phyloP scores from a whole-genome alignment of 2,329 filamentous ascomycete species.

The Trichophaea hybrida region DNA sequence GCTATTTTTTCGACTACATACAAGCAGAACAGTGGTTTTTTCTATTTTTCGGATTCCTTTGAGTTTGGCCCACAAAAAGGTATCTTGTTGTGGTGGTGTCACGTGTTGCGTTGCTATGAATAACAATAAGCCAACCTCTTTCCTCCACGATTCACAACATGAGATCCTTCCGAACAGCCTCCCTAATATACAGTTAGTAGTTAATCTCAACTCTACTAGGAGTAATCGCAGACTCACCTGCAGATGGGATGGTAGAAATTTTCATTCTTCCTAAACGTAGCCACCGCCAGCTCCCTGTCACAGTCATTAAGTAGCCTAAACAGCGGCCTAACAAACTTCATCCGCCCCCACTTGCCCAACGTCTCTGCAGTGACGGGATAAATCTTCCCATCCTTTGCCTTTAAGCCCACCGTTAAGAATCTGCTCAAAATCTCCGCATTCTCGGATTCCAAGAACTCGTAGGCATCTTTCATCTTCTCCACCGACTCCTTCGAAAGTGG shows the following conservation, averaged over 20 bases:
- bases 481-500: conserved; percentile 52
- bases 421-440: conserved; percentile 77
- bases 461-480: conserved; percentile 57
- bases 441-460: conserved; percentile 56
- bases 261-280: conserved; percentile 73
- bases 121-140: not conserved
- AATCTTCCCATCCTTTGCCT: conserved; percentile 52
- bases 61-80: too few species aligned
- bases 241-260: conserved; percentile 97
- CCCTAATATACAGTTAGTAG: conserved; percentile 7
- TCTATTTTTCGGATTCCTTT: too few species aligned
- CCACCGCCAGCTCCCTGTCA: conserved; percentile 57
- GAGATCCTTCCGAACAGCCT: conserved; percentile 26
- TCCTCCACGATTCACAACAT: conserved; percentile 2
- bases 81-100: too few species aligned
- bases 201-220: not conserved
- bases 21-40: too few species aligned
- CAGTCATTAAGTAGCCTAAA: conserved; percentile 62
- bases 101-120: too few species aligned
- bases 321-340: conserved; percentile 92
- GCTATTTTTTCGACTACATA: too few species aligned
- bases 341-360: conserved; percentile 69
- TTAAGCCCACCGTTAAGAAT: conserved; percentile 66
- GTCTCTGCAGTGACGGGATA: conserved; percentile 60
- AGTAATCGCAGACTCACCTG: conserved; percentile 30